phyloP scores from a whole-genome alignment of 345 rosid species.

The Lepidium didymum region DNA sequence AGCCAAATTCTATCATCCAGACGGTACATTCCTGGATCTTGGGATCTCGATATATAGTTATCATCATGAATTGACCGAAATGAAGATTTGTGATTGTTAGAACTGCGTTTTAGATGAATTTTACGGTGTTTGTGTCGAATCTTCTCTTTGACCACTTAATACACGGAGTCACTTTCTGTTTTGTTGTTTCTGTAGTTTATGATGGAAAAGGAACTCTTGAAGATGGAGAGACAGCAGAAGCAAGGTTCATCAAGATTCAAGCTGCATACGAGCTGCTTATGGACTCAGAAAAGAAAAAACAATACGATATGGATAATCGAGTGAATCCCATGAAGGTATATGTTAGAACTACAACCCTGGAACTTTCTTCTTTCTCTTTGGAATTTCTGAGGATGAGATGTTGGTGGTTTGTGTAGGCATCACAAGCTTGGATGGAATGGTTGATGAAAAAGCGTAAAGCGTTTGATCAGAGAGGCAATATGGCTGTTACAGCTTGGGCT shows the following conservation, averaged over 20 bases:
- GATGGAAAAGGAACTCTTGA: conserved; percentile 88
- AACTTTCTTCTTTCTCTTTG: background rate
- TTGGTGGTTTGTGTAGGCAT: conserved; percentile 48
- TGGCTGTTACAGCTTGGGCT: conserved; percentile 95
- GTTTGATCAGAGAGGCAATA: conserved; percentile 88
- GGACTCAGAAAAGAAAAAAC: conserved; percentile 62
- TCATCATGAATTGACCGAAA: background rate
- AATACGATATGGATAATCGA: conserved; percentile 74
- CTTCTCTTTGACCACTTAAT: background rate
- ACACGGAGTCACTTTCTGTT: background rate
- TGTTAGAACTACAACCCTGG: background rate
- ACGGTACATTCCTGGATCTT: conserved; percentile 45
- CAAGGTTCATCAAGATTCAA: conserved; percentile 94
- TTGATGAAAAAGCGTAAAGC: conserved; percentile 88
- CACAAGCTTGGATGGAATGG: conserved; percentile 99
- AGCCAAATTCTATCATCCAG: conserved; percentile 95
- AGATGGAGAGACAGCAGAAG: conserved; percentile 94
- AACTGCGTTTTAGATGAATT: background rate
- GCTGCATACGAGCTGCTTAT: conserved; percentile 94
- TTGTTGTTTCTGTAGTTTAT: conserved; percentile 45
- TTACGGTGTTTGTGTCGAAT: background rate
- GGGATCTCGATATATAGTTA: no score
- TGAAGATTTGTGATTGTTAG: background rate
- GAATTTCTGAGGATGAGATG: background rate
- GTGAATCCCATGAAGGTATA: conserved; percentile 88